Evolutionary conservation across 768 basidiomycete species (phyloP), one percentile per base, ranked within the genome.

Genomic region (Crepidotus variabilis): DNA sequence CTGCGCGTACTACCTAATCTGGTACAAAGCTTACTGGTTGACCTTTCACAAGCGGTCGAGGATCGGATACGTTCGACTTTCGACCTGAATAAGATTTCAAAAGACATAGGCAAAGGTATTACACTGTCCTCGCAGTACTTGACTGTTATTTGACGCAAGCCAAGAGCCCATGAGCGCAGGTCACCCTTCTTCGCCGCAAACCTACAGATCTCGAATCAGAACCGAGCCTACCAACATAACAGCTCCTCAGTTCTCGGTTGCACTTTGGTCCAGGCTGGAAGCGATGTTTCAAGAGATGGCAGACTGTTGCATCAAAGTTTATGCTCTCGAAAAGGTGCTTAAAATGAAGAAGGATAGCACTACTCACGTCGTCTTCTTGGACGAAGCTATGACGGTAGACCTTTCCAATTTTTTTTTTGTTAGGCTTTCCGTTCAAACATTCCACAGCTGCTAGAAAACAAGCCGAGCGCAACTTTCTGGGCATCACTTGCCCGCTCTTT

Each of bases 281-380:
- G 75, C 72, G 11, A 83, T 98, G 65, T 83, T 96, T 13, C 87
- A 91, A 63, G 94, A 95, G 61, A 87, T 99, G 82, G 83, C 91
- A 1, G 86, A 85, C 51, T 90, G 90, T 61, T 98, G 97, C 65
- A 85, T 94, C 68, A 97, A 98, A 93, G 92, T 98, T 6, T 96
- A 98, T 69, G 90, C 89, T 0, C 81, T 99, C 5, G 96, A 98
- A 72, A 97, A 94, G 65, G 96, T 98, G 1, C 75, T 98, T 34
- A 85, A 82, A 64, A 70, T 96, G 65, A 98, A 98, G 76, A 88
- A 83, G 68, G 95, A 98, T 66, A 76, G 87, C 0, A 74, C 80
- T 33, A 86, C 90, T 0, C 88, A 92, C 57, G 72, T 79, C 0
- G 74, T 88, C 2, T 98, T 98, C 71, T 72, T 98, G 23, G 95